Percentiles rank a stretch among this genome's conserved stretches.
These are phyloP conservation scores for Adansonia madagascariensis DNA, from an alignment of 441 rosid species.

Conservation along the genomic window DNA sequence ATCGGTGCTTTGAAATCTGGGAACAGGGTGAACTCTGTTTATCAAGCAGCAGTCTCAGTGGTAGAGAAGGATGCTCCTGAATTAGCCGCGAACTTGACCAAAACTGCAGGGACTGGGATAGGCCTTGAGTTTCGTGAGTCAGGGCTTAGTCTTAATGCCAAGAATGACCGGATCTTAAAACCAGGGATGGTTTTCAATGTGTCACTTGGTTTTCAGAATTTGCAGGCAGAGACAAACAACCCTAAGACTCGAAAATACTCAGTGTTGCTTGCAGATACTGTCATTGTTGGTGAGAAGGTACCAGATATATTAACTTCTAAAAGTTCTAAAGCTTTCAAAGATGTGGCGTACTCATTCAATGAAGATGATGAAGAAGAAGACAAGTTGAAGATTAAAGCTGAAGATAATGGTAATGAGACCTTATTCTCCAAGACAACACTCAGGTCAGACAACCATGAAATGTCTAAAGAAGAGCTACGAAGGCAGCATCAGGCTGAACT, in stretches of 20 bases:
- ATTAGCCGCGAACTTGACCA: constrained; percentile 64
- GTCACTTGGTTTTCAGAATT: constrained; percentile 84
- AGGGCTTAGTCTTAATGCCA: constrained; percentile 70
- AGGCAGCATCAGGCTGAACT: constrained; percentile 96
- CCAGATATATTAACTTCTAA: constrained; percentile 61
- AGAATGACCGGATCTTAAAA: constrained; percentile 69
- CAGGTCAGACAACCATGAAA: constrained; percentile 78
- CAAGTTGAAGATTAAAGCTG: constrained; percentile 41
- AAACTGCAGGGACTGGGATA: constrained; percentile 87
- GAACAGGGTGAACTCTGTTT: constrained; percentile 53
- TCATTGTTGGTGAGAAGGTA: constrained; percentile 58
- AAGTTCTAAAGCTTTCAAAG: constrained; percentile 76
- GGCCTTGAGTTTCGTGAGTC: constrained; percentile 93
- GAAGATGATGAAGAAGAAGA: constrained; percentile 84
- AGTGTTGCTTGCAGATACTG: constrained; percentile 77
- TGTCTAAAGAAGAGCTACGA: constrained; percentile 83
- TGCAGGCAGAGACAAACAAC: constrained; percentile 55
- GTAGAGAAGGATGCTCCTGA: constrained; percentile 78
- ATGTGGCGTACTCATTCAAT: constrained; percentile 82
- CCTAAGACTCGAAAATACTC: constrained; percentile 64
- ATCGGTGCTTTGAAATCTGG: constrained; percentile 68
- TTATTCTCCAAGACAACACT: constrained; percentile 68
- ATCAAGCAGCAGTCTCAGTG: constrained; percentile 65
- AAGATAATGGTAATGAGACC: constrained; percentile 39
- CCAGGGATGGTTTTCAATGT: constrained; percentile 76